Base-by-base conservation (phyloP, 176 grass and related monocot species). In the Zoysia pacifica region DNA sequence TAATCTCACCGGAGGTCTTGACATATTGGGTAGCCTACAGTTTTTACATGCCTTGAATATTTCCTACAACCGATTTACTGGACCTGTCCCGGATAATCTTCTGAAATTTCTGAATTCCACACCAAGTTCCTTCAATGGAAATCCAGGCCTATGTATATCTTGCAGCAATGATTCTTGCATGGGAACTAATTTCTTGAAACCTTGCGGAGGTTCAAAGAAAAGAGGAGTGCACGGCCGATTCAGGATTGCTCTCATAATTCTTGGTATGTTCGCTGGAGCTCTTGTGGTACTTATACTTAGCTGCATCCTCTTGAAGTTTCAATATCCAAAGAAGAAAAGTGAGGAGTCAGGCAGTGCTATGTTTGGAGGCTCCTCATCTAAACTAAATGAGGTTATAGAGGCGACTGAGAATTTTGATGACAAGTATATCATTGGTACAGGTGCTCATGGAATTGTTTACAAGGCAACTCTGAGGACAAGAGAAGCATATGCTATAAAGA, bases 401-500 rank as follows among this genome's bases (percentile, higher is more conserved):
- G 78, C 75, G 42, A 94, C 89, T 5, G 86, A 89, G 74, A 85
- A 89, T 70, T 91, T 94, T 46, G 67, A 89, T 52, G 76, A 89
- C 19, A 87, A 87, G 47, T 89, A 91, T 78, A 62, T 49, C 40
- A 82, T 91, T 1, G 89, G 92, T 10, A 80, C 50, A 67, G 92
- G 92, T 70, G 89, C 84, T 56, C 89, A 94, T 50, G 92, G 92
- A 69, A 82, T n/a, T 41, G 94, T 14, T 16, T 97, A 93, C 51
- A 97, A 85, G 73, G 93, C 87, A 72, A 54, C 68, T 62, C 4
- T 90, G 54, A 77, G 70, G 18, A 68, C 82, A 18, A 86, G 73
- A 37, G 85, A 90, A 69, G 66, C 77, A 58, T 93, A 82, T 86
- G 93, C 93, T 20, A 74, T 93, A 51, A 97, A 97, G 82, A 92